Conservation (phyloP, 495 filamentous ascomycete species). For the Neurospora cerealis region DNA sequence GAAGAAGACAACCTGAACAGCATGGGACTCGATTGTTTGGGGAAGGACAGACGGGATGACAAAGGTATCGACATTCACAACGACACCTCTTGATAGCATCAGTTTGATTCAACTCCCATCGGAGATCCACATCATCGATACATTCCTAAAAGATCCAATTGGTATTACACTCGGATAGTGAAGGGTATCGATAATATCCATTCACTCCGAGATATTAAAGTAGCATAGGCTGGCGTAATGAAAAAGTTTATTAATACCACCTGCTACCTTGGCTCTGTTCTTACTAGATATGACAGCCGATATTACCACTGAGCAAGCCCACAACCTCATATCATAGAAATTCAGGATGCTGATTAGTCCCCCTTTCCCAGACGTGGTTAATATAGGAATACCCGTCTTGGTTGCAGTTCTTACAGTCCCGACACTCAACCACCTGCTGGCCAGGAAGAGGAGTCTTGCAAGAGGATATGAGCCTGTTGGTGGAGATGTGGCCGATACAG, state of each 20-base stretch:
- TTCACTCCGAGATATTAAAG: not conserved
- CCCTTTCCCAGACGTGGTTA: not conserved
- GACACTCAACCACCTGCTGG: not conserved
- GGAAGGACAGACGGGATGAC: not conserved
- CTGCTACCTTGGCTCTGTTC: not conserved
- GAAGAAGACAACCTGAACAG: not conserved
- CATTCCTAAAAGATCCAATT: not conserved
- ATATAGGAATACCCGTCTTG: not conserved
- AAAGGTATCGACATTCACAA: not conserved
- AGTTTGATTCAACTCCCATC: not conserved
- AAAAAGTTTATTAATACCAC: not conserved
- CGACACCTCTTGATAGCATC: not conserved
- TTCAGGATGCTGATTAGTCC: slow-evolving; percentile 6
- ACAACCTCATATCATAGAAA: not conserved
- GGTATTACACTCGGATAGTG: not conserved
- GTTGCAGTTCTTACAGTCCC: slow-evolving; percentile 9
- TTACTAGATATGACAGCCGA: not conserved
- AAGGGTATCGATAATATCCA: not conserved
- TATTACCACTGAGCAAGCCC: not conserved
- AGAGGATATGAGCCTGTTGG: not conserved
- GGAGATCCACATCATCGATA: not conserved
- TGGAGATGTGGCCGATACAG: not conserved
- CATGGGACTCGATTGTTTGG: not conserved
- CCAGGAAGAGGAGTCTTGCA: not conserved
- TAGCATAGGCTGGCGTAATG: not conserved